Evolutionary conservation across 2,329 filamentous ascomycete genomes (phyloP).

Genomic region (Monilinia laxa): DNA sequence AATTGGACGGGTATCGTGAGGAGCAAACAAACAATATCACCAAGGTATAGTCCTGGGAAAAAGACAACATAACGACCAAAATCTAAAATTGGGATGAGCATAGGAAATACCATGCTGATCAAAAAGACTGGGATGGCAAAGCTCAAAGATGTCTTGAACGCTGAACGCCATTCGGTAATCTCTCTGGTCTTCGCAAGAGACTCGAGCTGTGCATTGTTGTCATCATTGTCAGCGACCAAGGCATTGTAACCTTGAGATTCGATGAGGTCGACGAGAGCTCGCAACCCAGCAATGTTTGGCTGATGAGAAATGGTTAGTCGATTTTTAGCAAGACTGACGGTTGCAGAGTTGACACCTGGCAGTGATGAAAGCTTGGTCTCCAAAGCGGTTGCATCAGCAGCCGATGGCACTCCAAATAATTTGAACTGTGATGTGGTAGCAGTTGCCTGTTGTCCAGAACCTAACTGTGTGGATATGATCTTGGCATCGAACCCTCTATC

Average conservation of each 20-base stretch:
- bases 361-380: slow-evolving; percentile 65
- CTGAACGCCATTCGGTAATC: slow-evolving; percentile 86
- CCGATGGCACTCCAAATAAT: slow-evolving; percentile 75
- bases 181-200: slow-evolving; percentile 95
- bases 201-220: slow-evolving; percentile 95
- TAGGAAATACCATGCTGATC: slow-evolving; percentile 91
- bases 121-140: slow-evolving; percentile 91
- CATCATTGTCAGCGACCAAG: slow-evolving; percentile 83
- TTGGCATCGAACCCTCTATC: slow-evolving; percentile 86
- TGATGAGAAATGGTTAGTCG: slow-evolving; percentile 73
- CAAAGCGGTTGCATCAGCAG: slow-evolving; percentile 67
- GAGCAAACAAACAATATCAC: slow-evolving; percentile 78
- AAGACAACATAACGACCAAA: slow-evolving; percentile 68
- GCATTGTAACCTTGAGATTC: slow-evolving; percentile 87
- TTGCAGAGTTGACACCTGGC: slow-evolving; percentile 71
- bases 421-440: slow-evolving; percentile 72
- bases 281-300: slow-evolving; percentile 70
- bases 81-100: slow-evolving; percentile 74
- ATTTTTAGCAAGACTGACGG: slow-evolving; percentile 70
- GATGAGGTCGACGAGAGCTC: slow-evolving; percentile 76
- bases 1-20: slow-evolving; percentile 95
- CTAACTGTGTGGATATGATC: slow-evolving; percentile 72
- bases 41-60: slow-evolving; percentile 76
- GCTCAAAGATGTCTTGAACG: slow-evolving; percentile 72
- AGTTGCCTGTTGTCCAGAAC: slow-evolving; percentile 52